These are phyloP conservation scores for Aspergillus ochraceus DNA, from an alignment of 2,329 filamentous ascomycete genomes.

Conservation along the genomic window DNA sequence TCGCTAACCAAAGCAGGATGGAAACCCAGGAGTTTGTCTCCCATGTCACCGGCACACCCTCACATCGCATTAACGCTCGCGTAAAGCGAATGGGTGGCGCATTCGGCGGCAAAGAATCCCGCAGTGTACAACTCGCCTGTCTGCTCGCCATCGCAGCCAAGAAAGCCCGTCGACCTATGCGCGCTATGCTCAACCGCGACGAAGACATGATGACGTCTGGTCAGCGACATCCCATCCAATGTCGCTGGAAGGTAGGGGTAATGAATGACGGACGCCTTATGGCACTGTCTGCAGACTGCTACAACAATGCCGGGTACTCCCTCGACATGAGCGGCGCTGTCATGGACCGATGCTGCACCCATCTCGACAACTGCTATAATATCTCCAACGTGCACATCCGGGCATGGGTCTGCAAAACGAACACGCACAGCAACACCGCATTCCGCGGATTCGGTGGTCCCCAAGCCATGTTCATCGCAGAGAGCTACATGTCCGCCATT, in stretches of 20 bases:
- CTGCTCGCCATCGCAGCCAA: slow-evolving; percentile 77
- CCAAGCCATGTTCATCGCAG: slow-evolving; percentile 25
- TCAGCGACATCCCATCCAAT: slow-evolving; percentile 81
- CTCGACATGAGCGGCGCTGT: slow-evolving; percentile 24
- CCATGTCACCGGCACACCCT: slow-evolving; percentile 70
- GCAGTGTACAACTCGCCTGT: slow-evolving; percentile 73
- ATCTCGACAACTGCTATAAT: slow-evolving; percentile 26
- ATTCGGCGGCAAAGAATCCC: slow-evolving; percentile 84
- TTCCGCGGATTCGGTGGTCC: slow-evolving; percentile 27
- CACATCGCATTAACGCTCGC: slow-evolving; percentile 77
- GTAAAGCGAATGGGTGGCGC: slow-evolving; percentile 84
- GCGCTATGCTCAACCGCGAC: slow-evolving; percentile 85
- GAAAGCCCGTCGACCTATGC: slow-evolving; percentile 72
- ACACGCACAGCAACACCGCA: slow-evolving; percentile 25
- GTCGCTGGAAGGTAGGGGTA: slow-evolving; percentile 60
- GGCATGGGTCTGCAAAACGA: slow-evolving; percentile 24
- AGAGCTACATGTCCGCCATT: slow-evolving; percentile 21
- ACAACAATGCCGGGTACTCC: slow-evolving; percentile 23
- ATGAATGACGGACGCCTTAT: slow-evolving; percentile 17
- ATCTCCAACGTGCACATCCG: slow-evolving; percentile 24
- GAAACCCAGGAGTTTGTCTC: slow-evolving; percentile 72
- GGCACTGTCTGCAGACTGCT: slow-evolving; percentile 17
- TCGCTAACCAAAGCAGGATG: slow-evolving; percentile 20
- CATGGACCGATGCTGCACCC: slow-evolving; percentile 25
- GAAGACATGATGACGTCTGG: slow-evolving; percentile 85